Base-by-base conservation (phyloP, 2,329 filamentous ascomycete species). In the Neofusicoccum sp. region DNA sequence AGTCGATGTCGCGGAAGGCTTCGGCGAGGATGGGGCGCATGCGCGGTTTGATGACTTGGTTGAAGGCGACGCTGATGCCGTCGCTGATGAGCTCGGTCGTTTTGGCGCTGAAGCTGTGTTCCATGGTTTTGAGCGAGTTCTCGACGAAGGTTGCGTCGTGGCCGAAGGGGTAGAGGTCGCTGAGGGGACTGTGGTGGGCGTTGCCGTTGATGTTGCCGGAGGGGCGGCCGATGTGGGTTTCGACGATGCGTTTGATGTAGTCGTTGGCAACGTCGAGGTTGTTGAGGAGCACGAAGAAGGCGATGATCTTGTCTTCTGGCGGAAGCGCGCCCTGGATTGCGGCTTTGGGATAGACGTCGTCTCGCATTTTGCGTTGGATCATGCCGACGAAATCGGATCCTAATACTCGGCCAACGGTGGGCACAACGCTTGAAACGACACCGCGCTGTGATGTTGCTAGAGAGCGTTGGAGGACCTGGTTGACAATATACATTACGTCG, bases 401-500 rank as follows among this genome's bases (percentile, higher is more conserved):
- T 3, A 99, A 83, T 0, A 99, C 88, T 34, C 91, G 86, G 16
- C 89, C 86, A 4, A 98, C 81, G 0, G 87, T 89, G 2, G 92
- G 89, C 28, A 97, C 78, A 6, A 96, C 89, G 61, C 85, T 90
- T 43, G 86, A 85, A 24, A 96, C 84, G 3, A 96, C 87, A 16
- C 88, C 83, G 66, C 87, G 82, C 71, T 97, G 93, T 2, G 90
- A 91, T 0, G 96, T 98, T 0, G 90, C 89, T 24, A 98, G 80
- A 0, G 91, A 90, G 65, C 93, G 88, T 65, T 96, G 89, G 6
- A 98, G 82, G 34, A 98, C 89, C 54, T 93, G 89, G 71, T 96
- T 96, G 71, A 96, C 90, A 68, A 99, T 97, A 76, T 98, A 99
- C 93, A 99, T 98, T 70, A 98, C 92, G 77, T 97, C 95, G 78